Evolutionary conservation across 441 rosid species (phyloP).

Genomic region (Geranium incanum): DNA sequence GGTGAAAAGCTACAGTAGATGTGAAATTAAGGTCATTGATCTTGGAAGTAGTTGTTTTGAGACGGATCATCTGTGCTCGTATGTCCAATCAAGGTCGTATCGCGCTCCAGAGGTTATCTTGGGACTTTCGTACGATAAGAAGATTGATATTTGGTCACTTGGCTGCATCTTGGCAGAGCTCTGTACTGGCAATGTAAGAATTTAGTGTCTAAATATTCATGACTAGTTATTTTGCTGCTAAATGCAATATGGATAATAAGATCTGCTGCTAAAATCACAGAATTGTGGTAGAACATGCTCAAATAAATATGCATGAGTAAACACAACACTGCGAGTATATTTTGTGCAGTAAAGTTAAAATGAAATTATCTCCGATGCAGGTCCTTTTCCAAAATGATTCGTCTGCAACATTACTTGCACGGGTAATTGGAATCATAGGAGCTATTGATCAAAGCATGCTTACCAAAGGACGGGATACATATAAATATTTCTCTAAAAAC

Average conservation of each 20-base stretch:
- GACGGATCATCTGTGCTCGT: constrained; percentile 93
- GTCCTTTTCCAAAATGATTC: constrained; percentile 98
- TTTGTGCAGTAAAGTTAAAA: constrained; percentile 17
- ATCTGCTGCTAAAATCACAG: background rate
- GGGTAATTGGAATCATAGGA: constrained; percentile 81
- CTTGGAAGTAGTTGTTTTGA: constrained; percentile 99
- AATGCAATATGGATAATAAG: background rate
- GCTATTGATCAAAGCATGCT: constrained; percentile 72
- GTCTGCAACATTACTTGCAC: constrained; percentile 82
- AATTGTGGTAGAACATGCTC: background rate
- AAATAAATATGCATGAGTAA: background rate
- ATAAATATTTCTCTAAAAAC: constrained; percentile 82
- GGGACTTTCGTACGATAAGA: constrained; percentile 86
- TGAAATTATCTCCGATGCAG: constrained; percentile 31
- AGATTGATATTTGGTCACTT: constrained; percentile 93
- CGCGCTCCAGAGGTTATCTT: constrained; percentile 96
- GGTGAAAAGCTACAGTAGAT: constrained; percentile 93
- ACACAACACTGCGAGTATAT: background rate
- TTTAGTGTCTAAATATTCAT: background rate
- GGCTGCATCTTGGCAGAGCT: constrained; percentile 98
- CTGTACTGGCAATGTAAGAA: constrained; percentile 89
- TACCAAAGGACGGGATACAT: constrained; percentile 79
- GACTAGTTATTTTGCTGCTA: background rate
- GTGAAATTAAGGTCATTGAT: constrained; percentile 94
- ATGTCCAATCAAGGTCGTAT: constrained; percentile 93